These are phyloP conservation scores for Physcomitrellopsis africana DNA, from an alignment of 225 moss, liverwort and hornwort species.

Conservation along the genomic window DNA sequence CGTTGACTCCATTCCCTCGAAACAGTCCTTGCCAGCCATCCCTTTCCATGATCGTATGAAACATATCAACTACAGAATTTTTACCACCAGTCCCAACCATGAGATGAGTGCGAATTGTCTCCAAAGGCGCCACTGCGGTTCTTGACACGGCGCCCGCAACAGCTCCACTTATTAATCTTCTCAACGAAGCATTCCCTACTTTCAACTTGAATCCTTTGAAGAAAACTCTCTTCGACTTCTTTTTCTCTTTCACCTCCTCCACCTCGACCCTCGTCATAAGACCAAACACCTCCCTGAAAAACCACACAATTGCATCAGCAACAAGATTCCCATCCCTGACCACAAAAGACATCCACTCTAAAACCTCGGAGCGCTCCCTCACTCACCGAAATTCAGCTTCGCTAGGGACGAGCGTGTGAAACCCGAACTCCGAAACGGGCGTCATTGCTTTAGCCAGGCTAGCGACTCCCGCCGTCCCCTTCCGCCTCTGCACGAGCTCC, in stretches of 20 bases:
- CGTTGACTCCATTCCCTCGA: slow-evolving; percentile 94
- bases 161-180: slow-evolving; percentile 86
- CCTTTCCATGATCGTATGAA: slow-evolving; percentile 67
- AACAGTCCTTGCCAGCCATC: slow-evolving; percentile 98
- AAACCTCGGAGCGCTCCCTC: neutral
- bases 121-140: slow-evolving; percentile 96
- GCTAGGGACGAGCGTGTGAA: slow-evolving; percentile 37
- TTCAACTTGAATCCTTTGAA: slow-evolving; percentile 58
- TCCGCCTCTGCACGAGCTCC: slow-evolving; percentile 16
- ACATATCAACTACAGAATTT: slow-evolving; percentile 55
- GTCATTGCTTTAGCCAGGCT: slow-evolving; percentile 40
- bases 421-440: slow-evolving; percentile 40
- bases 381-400: slow-evolving; percentile 61
- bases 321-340: neutral
- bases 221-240: slow-evolving; percentile 19
- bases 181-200: slow-evolving; percentile 72
- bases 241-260: slow-evolving; percentile 25
- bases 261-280: slow-evolving; percentile 40
- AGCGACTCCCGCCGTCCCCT: slow-evolving; percentile 30
- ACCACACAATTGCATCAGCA: slow-evolving; percentile 1
- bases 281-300: slow-evolving; percentile 56
- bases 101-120: slow-evolving; percentile 91
- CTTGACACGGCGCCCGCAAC: slow-evolving; percentile 92
- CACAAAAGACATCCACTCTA: neutral
- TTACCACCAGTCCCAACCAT: slow-evolving; percentile 85